Base-by-base conservation (phyloP, 306 rosid genomes). In the Luffa aegyptiaca region DNA sequence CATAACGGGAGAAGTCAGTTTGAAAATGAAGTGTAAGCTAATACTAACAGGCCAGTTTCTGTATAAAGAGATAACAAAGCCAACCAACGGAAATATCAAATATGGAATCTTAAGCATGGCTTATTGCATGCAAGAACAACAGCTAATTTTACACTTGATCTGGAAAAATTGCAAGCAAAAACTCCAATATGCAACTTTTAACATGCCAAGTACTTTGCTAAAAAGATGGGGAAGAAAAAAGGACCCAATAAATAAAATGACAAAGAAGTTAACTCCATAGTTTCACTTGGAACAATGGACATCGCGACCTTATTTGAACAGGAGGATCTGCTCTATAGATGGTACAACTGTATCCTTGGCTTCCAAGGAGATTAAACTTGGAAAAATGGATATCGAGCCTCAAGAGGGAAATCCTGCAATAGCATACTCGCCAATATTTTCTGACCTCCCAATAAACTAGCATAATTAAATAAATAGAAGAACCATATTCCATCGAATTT, bases 1-100 rank as follows among this genome's bases (percentile, higher is more conserved):
- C 86, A 85, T 87, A 21, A 72, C 14, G 45, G 78, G 52, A 74
- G 79, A 75, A 75, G 63, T 52, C 26, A 49, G 53, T 72, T 72
- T 45, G 21, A 69, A n/a, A 69, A 69, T 20, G 10, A 21, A 70
- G 56, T 73, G 31, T 31, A 73, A 71, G 18, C 35, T 70, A 5
- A 44, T 10, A 48, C 57, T 71, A 71, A 71, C 18, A 26, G 41
- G 77, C 46, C 6, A 21, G 57, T 48, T 71, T 46, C 58, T 46
- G 39, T 26, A 12, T 71, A 71, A 46, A 46, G 36, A 44, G 26
- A 66, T 69, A 12, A 71, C 56, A 71, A n/a, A 71, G 10, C 37
- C 39, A 71, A 45, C 41, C 56, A 71, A 12, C 26, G 12, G 75
- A 68, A 68, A 71, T n/a, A 46, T 45, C 57, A 71, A 46, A 71